phyloP scores from a whole-genome alignment of 2,329 filamentous ascomycete species.

The Ramularia collo-cygni region DNA sequence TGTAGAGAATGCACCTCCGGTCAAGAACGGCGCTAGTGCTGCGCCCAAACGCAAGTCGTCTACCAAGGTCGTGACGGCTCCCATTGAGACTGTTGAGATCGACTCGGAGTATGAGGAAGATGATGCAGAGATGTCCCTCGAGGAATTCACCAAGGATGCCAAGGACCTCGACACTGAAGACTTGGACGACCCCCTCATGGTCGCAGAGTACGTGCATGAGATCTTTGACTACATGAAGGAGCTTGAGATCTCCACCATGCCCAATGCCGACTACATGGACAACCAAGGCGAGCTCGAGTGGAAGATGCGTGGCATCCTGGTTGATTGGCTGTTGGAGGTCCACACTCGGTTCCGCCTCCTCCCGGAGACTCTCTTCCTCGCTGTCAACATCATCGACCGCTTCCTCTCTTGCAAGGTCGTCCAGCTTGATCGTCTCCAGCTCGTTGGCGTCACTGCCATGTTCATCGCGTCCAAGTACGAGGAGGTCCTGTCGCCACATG shows the following conservation, averaged over 20 bases:
- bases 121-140: slow-evolving; percentile 30
- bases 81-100: slow-evolving; percentile 28
- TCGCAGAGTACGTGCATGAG: slow-evolving; percentile 91
- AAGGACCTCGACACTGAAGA: slow-evolving; percentile 78
- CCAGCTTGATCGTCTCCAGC: slow-evolving; percentile 87
- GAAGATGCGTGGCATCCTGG: slow-evolving; percentile 95
- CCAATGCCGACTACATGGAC: slow-evolving; percentile 91
- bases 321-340: slow-evolving; percentile 98
- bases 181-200: slow-evolving; percentile 90
- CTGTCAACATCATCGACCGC: slow-evolving; percentile 96
- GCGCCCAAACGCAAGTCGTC: slow-evolving; percentile 35
- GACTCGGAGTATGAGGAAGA: slow-evolving; percentile 10
- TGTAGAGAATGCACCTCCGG: slow-evolving; percentile 60
- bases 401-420: slow-evolving; percentile 95
- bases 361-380: slow-evolving; percentile 91
- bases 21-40: slow-evolving; percentile 39
- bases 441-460: slow-evolving; percentile 97
- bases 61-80: slow-evolving; percentile 35
- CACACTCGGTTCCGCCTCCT: slow-evolving; percentile 94
- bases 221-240: slow-evolving; percentile 95
- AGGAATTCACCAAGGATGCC: slow-evolving; percentile 37
- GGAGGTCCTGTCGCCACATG: slow-evolving; percentile 92
- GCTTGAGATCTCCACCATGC: slow-evolving; percentile 71
- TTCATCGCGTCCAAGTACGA: slow-evolving; percentile 99
- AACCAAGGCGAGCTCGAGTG: slow-evolving; percentile 93